Evolutionary conservation across 192 early-diverging fungal genomes (phyloP), one percentile per base, ranked within the genome.

Genomic region (Allomyces macrogynus): DNA sequence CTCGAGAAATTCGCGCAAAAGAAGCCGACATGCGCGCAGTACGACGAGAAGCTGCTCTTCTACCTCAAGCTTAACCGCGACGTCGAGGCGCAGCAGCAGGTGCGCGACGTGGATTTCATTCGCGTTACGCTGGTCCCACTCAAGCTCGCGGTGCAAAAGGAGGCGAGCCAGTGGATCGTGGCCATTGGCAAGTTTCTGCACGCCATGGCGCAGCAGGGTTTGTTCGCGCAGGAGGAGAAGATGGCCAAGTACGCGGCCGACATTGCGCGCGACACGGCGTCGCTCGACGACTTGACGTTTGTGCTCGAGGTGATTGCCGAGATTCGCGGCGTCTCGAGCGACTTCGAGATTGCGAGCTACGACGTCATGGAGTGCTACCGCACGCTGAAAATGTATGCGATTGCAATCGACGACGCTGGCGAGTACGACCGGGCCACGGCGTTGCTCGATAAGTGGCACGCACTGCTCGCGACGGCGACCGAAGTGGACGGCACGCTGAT

Each of bases 311-410:
- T 79, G 1, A 80, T 84, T 24, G 67, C 82, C 11, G 77, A 81
- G 43, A 80, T 84, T 43, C 71, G 74, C 12, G 49, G 40, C 70
- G 82, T 7, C 75, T 85, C 87, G 69, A 80, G 86, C 62, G 87
- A 98, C n/a, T 88, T 85, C 67, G 72, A 79, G 60, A 78, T 80
- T 26, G 79, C 98, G 26, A 90, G 91, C 26, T 87, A 93, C 26
- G 88, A 99, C 67, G 75, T 99, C 66, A 69, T 71, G 18, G 81
- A 84, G 57, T 99, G 97, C 95, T 89, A 95, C 69, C 84, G 93
- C 67, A 86, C 94, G 44, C 81, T 99, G 60, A 70, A 88, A 0
- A 92, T 97, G 75, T 91, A 97, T 74, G 89, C 93, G 73, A 89
- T 90, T 42, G 88, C 90, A 0, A 86, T 95, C 43, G 72, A 80